Conservation (phyloP, 2,329 filamentous ascomycete genomes). For the Cladophialophora psammophila region DNA sequence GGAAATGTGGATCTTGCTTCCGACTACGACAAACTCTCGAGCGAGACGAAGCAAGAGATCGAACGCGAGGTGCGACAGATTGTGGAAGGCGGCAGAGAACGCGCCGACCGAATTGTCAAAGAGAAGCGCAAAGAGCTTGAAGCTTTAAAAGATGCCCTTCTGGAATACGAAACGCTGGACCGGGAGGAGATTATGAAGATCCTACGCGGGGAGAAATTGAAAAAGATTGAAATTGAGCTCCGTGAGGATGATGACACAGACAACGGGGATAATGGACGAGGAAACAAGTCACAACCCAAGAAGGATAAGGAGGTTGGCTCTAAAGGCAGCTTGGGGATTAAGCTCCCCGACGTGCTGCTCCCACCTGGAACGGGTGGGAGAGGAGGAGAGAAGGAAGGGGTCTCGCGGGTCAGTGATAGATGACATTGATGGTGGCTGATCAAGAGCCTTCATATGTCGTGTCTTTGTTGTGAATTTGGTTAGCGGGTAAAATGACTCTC, state of each 20-base stretch:
- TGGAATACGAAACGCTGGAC: constrained; percentile 93
- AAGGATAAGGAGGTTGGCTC: constrained; percentile 39
- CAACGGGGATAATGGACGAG: constrained; percentile 39
- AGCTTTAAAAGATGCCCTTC: constrained; percentile 82
- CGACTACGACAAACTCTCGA: constrained; percentile 81
- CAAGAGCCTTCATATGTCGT: background rate
- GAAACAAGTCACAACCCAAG: constrained; percentile 35
- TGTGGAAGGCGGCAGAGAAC: constrained; percentile 79
- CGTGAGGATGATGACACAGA: constrained; percentile 50
- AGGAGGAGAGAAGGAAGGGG: constrained; percentile 37
- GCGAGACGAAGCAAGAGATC: constrained; percentile 84
- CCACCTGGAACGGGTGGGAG: constrained; percentile 33
- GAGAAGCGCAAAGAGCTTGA: constrained; percentile 85
- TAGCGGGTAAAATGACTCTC: constrained; percentile 24
- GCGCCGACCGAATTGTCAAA: constrained; percentile 74
- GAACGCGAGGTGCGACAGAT: constrained; percentile 87
- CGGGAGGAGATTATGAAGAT: constrained; percentile 90
- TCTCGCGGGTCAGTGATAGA: constrained; percentile 27
- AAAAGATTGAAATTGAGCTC: constrained; percentile 69
- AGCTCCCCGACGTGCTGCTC: constrained; percentile 41
- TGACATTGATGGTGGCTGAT: constrained; percentile 20
- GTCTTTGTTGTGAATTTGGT: constrained; percentile 13
- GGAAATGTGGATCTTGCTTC: constrained; percentile 88
- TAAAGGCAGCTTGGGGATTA: constrained; percentile 40
- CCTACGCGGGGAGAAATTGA: constrained; percentile 82